Conservation (phyloP, 352 stramenopile species). For the Plasmopara halstedii region DNA sequence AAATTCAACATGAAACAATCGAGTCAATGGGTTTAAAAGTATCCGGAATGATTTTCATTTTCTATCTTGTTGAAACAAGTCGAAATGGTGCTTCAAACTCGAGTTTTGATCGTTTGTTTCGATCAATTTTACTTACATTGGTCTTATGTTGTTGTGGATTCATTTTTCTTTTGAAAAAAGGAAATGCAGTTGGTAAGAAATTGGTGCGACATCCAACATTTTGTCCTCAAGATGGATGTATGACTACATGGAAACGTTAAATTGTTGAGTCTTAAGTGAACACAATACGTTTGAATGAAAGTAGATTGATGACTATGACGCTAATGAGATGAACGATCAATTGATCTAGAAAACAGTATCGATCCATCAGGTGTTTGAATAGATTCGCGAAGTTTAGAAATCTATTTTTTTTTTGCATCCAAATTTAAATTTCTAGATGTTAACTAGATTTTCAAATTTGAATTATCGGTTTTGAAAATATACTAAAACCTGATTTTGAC, state of each 20-base stretch:
- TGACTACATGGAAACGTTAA: constrained; percentile 71
- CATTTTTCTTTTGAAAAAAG: constrained; percentile 68
- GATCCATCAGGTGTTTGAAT: too few species aligned
- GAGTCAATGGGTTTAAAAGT: constrained; percentile 50
- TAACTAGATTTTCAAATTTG: too few species aligned
- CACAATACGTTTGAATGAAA: too few species aligned
- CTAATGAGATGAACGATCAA: too few species aligned
- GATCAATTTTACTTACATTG: constrained; percentile 44
- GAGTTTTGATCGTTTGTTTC: constrained; percentile 45
- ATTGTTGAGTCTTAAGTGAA: too few species aligned
- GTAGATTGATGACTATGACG: too few species aligned
- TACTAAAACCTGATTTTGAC: too few species aligned
- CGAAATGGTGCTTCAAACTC: constrained; percentile 34
- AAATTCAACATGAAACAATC: constrained; percentile 36
- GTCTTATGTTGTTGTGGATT: constrained; percentile 42
- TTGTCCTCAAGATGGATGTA: constrained; percentile 65
- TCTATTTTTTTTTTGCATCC: too few species aligned
- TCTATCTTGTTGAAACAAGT: constrained; percentile 60
- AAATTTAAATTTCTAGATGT: too few species aligned
- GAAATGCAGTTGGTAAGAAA: constrained; percentile 51
- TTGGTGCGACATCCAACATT: constrained; percentile 59
- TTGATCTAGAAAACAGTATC: too few species aligned
- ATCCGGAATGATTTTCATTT: constrained; percentile 31
- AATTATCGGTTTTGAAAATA: too few species aligned
- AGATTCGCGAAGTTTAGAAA: too few species aligned